phyloP scores from a whole-genome alignment of 768 basidiomycete genomes.

The Lactarius sp. region DNA sequence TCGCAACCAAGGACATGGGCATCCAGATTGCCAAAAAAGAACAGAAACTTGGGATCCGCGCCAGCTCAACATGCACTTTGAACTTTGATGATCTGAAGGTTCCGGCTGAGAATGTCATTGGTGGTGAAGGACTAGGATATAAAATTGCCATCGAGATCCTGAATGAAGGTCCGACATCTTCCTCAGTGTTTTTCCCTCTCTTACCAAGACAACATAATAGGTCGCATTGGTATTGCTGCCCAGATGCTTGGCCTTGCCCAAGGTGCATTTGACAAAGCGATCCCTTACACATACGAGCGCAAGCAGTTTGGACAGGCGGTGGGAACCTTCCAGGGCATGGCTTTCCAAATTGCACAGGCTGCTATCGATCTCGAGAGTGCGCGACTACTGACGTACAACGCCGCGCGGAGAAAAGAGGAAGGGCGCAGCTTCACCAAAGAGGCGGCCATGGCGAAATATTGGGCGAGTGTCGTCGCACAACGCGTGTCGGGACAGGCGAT shows the following conservation, averaged over 20 bases:
- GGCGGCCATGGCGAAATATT: slow-evolving; percentile 98
- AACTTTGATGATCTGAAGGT: slow-evolving; percentile 91
- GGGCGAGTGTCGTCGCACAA: slow-evolving; percentile 85
- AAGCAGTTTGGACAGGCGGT: slow-evolving; percentile 92
- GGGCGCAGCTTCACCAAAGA: slow-evolving; percentile 82
- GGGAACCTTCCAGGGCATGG: slow-evolving; percentile 95
- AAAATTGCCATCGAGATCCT: slow-evolving; percentile 97
- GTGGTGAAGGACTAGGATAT: slow-evolving; percentile 89
- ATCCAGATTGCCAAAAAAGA: slow-evolving; percentile 98
- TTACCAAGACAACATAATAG: slow-evolving; percentile 30
- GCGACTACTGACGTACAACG: slow-evolving; percentile 91
- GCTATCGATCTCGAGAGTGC: slow-evolving; percentile 89
- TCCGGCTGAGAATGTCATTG: slow-evolving; percentile 85
- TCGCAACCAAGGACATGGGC: slow-evolving; percentile 95
- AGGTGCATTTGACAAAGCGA: slow-evolving; percentile 91
- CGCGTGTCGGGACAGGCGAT: slow-evolving; percentile 84
- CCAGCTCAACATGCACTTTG: slow-evolving; percentile 91
- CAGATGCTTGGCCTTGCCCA: slow-evolving; percentile 99
- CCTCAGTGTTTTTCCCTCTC: neutral
- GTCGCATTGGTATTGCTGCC: slow-evolving; percentile 94
- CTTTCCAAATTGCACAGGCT: slow-evolving; percentile 88
- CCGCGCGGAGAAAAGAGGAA: slow-evolving; percentile 91
- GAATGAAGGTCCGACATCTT: slow-evolving; percentile 63
- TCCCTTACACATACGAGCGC: slow-evolving; percentile 93
- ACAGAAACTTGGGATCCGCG: slow-evolving; percentile 94